Evolutionary conservation across 768 basidiomycete species (phyloP).

Genomic region (Bullera alba): DNA sequence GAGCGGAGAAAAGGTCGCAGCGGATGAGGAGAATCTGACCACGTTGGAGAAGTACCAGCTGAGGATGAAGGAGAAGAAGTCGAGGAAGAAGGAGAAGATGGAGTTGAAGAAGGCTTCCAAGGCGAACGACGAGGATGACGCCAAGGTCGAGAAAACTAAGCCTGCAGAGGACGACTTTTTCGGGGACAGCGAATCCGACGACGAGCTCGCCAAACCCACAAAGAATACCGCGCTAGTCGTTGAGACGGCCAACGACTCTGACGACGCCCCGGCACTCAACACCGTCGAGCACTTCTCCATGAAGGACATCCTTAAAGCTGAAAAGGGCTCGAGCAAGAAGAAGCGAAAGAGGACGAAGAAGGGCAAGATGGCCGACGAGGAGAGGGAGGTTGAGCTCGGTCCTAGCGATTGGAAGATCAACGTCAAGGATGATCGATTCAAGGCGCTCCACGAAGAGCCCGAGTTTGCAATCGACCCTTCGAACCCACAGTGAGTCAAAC

Average conservation of each 20-base stretch:
- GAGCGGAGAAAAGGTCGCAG: conserved; percentile 45
- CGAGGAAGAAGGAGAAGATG: conserved; percentile 67
- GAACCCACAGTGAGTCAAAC: conserved; percentile 72
- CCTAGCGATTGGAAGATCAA: conserved; percentile 70
- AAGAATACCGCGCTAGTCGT: conserved; percentile 24
- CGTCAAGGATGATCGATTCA: conserved; percentile 81
- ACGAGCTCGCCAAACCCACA: not conserved
- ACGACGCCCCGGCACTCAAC: conserved; percentile 4
- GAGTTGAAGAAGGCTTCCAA: conserved; percentile 41
- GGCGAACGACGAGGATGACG: conserved; percentile 25
- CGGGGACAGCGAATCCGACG: conserved; percentile 48
- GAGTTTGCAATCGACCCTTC: conserved; percentile 92
- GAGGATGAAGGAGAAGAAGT: conserved; percentile 82
- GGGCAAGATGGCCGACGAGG: conserved; percentile 50
- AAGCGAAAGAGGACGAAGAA: conserved; percentile 49
- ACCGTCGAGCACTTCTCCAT: conserved; percentile 61
- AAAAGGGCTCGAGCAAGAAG: conserved; percentile 56
- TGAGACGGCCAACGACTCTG: conserved; percentile 8
- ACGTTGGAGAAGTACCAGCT: conserved; percentile 81
- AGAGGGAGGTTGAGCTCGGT: conserved; percentile 56
- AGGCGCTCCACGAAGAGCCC: conserved; percentile 77
- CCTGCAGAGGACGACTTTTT: conserved; percentile 67
- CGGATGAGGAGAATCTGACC: conserved; percentile 62
- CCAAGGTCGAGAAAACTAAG: conserved; percentile 11
- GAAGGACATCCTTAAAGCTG: conserved; percentile 77